phyloP scores from a whole-genome alignment of 1,284 basidiomycete genomes.

The Omphalotus olearius region DNA sequence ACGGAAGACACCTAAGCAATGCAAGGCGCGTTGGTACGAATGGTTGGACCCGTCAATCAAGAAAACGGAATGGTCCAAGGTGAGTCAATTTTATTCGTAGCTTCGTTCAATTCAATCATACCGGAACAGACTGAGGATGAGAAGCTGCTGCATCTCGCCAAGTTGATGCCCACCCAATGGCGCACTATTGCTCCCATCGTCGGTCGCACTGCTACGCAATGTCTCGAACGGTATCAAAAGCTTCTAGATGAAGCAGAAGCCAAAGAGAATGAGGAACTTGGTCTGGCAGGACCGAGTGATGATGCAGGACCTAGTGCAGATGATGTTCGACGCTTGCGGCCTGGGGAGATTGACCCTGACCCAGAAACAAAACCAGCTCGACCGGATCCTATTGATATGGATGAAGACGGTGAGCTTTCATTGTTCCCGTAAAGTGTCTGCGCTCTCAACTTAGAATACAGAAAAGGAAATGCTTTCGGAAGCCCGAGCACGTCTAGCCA shows the following conservation, averaged over 20 bases:
- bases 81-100: constrained; percentile 27
- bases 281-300: constrained; percentile 77
- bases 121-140: constrained; percentile 85
- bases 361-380: constrained; percentile 98
- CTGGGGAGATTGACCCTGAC: constrained; percentile 98
- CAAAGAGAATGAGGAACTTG: constrained; percentile 90
- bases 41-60: constrained; percentile 99
- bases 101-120: constrained; percentile 7
- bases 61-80: constrained; percentile 99
- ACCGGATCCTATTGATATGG: constrained; percentile 99
- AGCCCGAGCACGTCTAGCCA: constrained; percentile 95
- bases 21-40: constrained; percentile 99
- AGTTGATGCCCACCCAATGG: constrained; percentile 99
- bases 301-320: constrained; percentile 88
- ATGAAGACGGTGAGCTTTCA: constrained; percentile 79
- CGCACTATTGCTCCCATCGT: constrained; percentile 99
- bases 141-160: constrained; percentile 96
- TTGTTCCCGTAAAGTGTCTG: not conserved
- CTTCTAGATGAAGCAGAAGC: constrained; percentile 96
- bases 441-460: constrained; percentile 24
- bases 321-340: constrained; percentile 84
- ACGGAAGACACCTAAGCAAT: constrained; percentile 99
- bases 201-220: constrained; percentile 98
- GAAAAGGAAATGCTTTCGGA: constrained; percentile 99
- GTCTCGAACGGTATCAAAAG: constrained; percentile 97